These are phyloP conservation scores for Solanum dulcamara DNA, from an alignment of 257 asterid genomes.

Conservation along the genomic window DNA sequence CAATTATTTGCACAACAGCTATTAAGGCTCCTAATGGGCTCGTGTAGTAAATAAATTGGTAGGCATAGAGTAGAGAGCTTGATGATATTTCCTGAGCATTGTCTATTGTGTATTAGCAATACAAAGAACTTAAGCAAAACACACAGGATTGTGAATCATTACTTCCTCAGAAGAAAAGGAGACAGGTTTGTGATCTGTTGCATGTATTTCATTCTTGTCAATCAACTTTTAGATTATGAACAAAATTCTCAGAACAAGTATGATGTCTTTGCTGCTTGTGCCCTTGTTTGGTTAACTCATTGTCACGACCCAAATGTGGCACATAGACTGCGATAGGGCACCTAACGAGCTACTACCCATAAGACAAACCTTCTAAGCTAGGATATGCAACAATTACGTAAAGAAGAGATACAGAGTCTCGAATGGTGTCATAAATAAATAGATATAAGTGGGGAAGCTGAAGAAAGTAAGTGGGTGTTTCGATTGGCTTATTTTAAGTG, in stretches of 20 bases:
- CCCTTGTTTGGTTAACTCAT: background rate
- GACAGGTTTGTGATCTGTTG: background rate
- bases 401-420: too few relatives aligned
- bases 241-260: background rate
- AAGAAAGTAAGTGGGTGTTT: too few relatives aligned
- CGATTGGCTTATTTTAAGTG: too few relatives aligned
- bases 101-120: background rate
- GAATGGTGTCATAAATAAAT: too few relatives aligned
- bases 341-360: background rate
- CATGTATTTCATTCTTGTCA: background rate
- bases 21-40: background rate
- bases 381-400: background rate
- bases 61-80: background rate
- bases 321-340: background rate
- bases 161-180: background rate
- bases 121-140: background rate
- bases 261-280: background rate
- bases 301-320: background rate
- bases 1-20: background rate
- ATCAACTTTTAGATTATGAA: background rate
- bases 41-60: background rate
- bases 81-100: background rate
- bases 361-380: background rate
- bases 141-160: background rate
- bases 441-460: background rate